Evolutionary conservation across 177 flowering plant species (phyloP).

Genomic region (Telopea speciosissima): DNA sequence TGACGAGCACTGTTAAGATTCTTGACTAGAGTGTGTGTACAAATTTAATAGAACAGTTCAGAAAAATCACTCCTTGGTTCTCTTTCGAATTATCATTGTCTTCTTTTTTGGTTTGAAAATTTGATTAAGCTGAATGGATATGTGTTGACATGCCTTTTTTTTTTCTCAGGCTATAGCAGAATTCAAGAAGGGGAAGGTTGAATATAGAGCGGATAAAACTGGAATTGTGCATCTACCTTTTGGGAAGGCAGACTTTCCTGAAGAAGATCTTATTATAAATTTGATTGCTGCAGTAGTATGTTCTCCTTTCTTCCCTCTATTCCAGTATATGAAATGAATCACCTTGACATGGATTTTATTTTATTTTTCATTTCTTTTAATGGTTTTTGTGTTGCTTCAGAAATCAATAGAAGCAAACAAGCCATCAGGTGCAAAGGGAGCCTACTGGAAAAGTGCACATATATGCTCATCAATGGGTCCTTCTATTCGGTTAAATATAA

Average conservation of each 20-base stretch:
- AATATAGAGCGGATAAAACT: slow-evolving; percentile 95
- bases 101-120: neutral
- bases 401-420: slow-evolving; percentile 85
- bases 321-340: neutral
- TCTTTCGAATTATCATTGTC: neutral
- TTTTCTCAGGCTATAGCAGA: slow-evolving; percentile 81
- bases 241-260: slow-evolving; percentile 79
- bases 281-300: slow-evolving; percentile 74
- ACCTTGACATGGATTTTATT: neutral
- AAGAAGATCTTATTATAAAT: slow-evolving; percentile 80
- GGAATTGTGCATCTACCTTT: slow-evolving; percentile 97
- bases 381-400: slow-evolving; percentile 28
- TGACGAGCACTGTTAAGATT: neutral
- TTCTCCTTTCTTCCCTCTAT: slow-evolving; percentile 4
- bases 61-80: neutral
- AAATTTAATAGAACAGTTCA: neutral
- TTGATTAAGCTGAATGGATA: neutral
- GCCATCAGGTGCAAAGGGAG: slow-evolving; percentile 90
- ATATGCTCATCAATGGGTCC: slow-evolving; percentile 98
- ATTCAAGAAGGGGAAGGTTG: slow-evolving; percentile 95
- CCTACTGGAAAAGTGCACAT: slow-evolving; percentile 91
- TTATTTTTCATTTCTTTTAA: neutral
- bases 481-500: slow-evolving; percentile 65
- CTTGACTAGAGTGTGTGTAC: neutral
- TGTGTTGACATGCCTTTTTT: neutral